phyloP scores from a whole-genome alignment of 306 rosid genomes.

The Cicer chorassanicum region DNA sequence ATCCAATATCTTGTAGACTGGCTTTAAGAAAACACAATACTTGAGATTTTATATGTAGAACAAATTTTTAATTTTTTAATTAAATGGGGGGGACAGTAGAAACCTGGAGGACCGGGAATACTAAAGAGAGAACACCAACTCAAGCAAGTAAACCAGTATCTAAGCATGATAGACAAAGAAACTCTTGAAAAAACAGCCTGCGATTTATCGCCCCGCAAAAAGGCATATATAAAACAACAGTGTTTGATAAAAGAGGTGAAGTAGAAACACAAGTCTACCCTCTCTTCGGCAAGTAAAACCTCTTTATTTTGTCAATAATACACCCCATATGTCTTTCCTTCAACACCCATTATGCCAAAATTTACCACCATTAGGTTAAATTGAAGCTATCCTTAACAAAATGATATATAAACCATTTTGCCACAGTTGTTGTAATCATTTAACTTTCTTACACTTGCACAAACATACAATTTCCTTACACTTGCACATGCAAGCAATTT shows the following conservation, averaged over 20 bases:
- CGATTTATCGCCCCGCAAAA: constrained; percentile 1
- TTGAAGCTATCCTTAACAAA: not conserved
- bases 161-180: not conserved
- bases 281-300: not conserved
- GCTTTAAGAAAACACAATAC: constrained; percentile 3
- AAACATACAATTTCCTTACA: not conserved
- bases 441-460: not conserved
- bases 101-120: not conserved
- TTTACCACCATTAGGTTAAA: not conserved
- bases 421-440: not conserved
- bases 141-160: not conserved
- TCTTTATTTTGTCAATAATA: not conserved
- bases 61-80: not conserved
- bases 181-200: not conserved
- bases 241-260: not conserved
- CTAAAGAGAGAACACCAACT: not conserved
- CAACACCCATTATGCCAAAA: not conserved
- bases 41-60: constrained; percentile 5
- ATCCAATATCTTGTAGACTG: not conserved
- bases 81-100: not conserved
- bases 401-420: not conserved
- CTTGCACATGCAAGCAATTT: not conserved
- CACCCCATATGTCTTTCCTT: not conserved
- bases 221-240: not conserved
- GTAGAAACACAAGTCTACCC: constrained; percentile 14